Evolutionary conservation across 2,329 filamentous ascomycete species (phyloP).

Genomic region (Zymoseptoria pseudotritici): DNA sequence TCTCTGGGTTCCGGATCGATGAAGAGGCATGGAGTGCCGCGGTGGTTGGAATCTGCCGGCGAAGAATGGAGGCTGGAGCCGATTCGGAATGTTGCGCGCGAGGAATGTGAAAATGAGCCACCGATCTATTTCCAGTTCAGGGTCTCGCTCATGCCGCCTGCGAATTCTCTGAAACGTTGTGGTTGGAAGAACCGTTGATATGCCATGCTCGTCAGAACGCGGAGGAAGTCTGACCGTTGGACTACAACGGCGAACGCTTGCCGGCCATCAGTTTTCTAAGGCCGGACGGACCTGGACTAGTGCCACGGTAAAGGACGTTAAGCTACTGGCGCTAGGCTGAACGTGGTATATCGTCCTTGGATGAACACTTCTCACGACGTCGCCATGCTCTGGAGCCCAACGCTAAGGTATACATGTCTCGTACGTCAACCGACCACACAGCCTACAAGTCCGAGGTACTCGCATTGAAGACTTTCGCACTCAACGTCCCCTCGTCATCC

Average conservation of each 20-base stretch:
- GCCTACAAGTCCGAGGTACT: neutral
- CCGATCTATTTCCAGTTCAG: neutral
- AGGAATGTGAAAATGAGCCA: neutral
- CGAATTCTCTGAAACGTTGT: neutral
- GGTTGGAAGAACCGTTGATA: neutral
- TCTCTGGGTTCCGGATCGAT: neutral
- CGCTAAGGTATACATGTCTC: neutral
- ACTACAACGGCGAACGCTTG: neutral
- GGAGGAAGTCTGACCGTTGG: neutral
- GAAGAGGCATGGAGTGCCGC: neutral
- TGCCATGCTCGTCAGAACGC: neutral
- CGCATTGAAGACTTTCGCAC: neutral
- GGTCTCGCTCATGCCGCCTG: neutral
- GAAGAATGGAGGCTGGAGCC: neutral
- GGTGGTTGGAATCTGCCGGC: neutral
- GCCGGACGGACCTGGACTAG: neutral
- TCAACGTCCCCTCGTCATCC: neutral
- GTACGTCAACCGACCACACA: neutral
- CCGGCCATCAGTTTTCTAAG: neutral
- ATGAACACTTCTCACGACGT: neutral
- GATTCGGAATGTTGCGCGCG: neutral
- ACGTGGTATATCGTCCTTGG: neutral
- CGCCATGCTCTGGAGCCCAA: neutral
- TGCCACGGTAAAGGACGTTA: neutral
- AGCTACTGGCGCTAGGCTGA: neutral